These are phyloP conservation scores for Backusella liffmaniae DNA, from an alignment of 192 early-diverging fungal species.

Conservation along the genomic window DNA sequence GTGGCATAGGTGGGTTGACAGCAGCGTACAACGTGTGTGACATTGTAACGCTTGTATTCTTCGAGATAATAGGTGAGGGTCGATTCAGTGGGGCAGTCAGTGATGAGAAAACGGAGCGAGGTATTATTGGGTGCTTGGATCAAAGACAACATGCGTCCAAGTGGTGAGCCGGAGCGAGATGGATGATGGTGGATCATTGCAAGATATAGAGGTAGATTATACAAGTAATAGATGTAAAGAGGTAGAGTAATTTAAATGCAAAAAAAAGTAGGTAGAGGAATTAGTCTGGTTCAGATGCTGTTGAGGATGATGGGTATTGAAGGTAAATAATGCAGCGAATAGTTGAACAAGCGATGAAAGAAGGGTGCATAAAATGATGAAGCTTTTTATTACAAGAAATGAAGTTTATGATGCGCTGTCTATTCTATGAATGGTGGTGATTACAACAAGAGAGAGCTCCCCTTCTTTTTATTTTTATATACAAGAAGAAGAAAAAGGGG, in stretches of 20 bases:
- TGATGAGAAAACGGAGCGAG: constrained; percentile 81
- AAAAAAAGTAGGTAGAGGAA: background rate
- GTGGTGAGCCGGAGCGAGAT: constrained; percentile 27
- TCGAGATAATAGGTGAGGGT: constrained; percentile 74
- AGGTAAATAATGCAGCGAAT: background rate
- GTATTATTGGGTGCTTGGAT: constrained; percentile 52
- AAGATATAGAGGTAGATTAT: background rate
- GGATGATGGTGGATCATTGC: background rate
- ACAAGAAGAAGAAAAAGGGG: background rate
- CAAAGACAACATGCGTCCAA: constrained; percentile 59
- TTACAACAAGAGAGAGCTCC: background rate
- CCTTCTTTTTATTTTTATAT: background rate
- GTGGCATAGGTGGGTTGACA: constrained; percentile 87
- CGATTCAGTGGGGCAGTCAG: constrained; percentile 88
- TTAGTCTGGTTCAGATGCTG: background rate
- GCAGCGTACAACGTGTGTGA: constrained; percentile 88
- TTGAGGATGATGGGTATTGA: background rate
- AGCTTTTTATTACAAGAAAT: background rate
- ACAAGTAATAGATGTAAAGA: background rate
- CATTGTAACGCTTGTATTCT: constrained; percentile 73
- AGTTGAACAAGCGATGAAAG: background rate
- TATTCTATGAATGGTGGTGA: background rate
- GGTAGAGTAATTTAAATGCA: background rate
- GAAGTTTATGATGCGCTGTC: background rate
- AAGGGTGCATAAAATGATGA: background rate